A percentile compares a stretch with the other conserved stretches of the same genome.
Evolutionary conservation across 1,139 yeast species (phyloP).

Genomic region (Pichia sp.): DNA sequence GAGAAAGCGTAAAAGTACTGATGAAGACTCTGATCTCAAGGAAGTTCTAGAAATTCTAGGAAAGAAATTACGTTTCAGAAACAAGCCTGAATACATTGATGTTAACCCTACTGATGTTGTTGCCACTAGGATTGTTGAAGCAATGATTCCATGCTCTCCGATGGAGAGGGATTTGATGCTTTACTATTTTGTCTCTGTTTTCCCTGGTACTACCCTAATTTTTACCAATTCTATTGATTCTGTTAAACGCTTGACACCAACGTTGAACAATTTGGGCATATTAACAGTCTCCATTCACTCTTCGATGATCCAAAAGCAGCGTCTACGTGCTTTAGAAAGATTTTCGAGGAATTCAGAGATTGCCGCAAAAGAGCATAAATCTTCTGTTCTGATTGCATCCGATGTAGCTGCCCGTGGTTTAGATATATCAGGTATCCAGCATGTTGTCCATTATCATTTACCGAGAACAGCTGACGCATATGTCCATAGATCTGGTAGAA

Average conservation of each 20-base stretch:
- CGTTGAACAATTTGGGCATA: slow-evolving; percentile 63
- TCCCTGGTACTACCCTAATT: slow-evolving; percentile 85
- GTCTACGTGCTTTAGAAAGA: slow-evolving; percentile 78
- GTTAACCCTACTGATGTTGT: slow-evolving; percentile 84
- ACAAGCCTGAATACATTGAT: slow-evolving; percentile 64
- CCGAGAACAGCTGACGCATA: slow-evolving; percentile 95
- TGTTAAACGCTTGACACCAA: slow-evolving; percentile 79
- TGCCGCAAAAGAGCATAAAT: slow-evolving; percentile 40
- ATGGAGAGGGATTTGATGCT: slow-evolving; percentile 85
- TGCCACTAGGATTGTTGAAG: slow-evolving; percentile 73
- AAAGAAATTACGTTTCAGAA: slow-evolving; percentile 55
- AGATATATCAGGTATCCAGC: slow-evolving; percentile 87
- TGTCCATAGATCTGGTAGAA: slow-evolving; percentile 95
- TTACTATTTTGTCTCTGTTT: slow-evolving; percentile 80
- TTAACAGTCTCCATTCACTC: slow-evolving; percentile 85
- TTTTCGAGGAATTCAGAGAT: slow-evolving; percentile 53
- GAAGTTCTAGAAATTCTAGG: slow-evolving; percentile 50
- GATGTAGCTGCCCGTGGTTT: slow-evolving; percentile 99
- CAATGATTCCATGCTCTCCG: slow-evolving; percentile 87
- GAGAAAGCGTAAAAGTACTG: slow-evolving; percentile 34
- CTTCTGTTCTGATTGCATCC: slow-evolving; percentile 82
- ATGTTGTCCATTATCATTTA: slow-evolving; percentile 92
- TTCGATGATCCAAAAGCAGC: slow-evolving; percentile 90
- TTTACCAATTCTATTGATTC: slow-evolving; percentile 94
- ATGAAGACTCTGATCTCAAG: slow-evolving; percentile 38